Base-by-base conservation (phyloP, 2,329 filamentous ascomycete species). In the Pyrenochaeta sp. region DNA sequence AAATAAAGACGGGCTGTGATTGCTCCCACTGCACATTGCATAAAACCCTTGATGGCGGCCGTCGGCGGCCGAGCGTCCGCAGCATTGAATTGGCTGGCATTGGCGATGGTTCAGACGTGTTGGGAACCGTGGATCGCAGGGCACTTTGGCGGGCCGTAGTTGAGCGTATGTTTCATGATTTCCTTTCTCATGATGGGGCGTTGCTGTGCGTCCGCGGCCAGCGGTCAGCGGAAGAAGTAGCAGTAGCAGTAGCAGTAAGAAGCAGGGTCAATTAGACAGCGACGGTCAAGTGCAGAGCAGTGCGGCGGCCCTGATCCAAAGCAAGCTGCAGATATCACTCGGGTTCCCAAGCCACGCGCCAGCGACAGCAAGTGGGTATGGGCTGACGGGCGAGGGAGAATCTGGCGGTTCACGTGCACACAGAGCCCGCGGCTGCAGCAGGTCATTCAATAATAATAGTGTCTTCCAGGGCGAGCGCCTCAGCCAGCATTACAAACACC, bases 1-100 rank as follows among this genome's bases (percentile, higher is more conserved):
- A 67, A 68, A 70, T 62, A 65, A 61, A 53, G 63, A 62, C 55
- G 49, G 56, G 63, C 58, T 61, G 64, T 67, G 64, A 64, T 62
- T 68, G 67, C 63, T 64, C 56, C 43, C 54, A 54, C 49, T 60
- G 62, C 61, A 60, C 47, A 53, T 40, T 67, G 61, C 62, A 62
- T 66, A 54, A 58, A 55, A 61, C 13, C 15, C 28, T 47, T 47
- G 27, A 10, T 51, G 52, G 54, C 56, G 58, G 61, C 59, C 55
- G 58, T 32, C 56, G 57, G 56, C 61, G 58, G 56, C 51, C 54
- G 52, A 39, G 40, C 50, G 56, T 61, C 58, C 52, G 57, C 54
- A 44, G 56, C 58, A 51, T 55, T 46, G 63, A 67, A 67, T 61
- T 68, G 59, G 64, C 56, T 53, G 55, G 44, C 42, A 15, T 22